phyloP scores from a whole-genome alignment of 2,329 filamentous ascomycete genomes.

The Trichophyton equinum region DNA sequence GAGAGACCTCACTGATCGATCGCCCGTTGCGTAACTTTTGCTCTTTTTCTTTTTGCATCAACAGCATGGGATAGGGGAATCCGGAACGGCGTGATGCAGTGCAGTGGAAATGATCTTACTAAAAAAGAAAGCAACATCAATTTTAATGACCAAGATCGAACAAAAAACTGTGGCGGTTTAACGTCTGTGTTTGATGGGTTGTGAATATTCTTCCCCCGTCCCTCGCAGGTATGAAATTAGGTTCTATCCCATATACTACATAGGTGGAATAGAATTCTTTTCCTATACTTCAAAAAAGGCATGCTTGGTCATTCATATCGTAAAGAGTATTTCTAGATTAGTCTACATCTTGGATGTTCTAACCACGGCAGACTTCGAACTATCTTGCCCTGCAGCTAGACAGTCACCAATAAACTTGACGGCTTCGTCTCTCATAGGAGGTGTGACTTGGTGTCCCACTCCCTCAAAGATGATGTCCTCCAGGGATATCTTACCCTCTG shows the following conservation, averaged over 20 bases:
- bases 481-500: slow-evolving; percentile 40
- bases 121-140: background rate
- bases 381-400: slow-evolving; percentile 21
- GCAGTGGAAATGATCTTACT: background rate
- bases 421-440: slow-evolving; percentile 43
- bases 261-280: background rate
- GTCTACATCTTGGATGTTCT: slow-evolving; percentile 17
- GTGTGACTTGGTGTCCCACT: slow-evolving; percentile 47
- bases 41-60: background rate
- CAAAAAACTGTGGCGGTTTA: background rate
- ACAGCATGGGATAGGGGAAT: background rate
- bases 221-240: background rate
- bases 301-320: background rate
- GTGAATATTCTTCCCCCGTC: background rate
- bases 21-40: background rate
- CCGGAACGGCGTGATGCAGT: background rate
- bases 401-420: slow-evolving; percentile 41
- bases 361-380: slow-evolving; percentile 19
- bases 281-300: background rate
- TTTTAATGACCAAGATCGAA: background rate
- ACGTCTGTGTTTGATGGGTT: background rate
- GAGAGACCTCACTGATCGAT: background rate
- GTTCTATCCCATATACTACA: slow-evolving; percentile 1
- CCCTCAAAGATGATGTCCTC: slow-evolving; percentile 46
- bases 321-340: background rate